Percentiles rank a stretch among this genome's conserved stretches.
phyloP scores from a whole-genome alignment of 768 basidiomycete genomes.

The Lactarius hatsudake region DNA sequence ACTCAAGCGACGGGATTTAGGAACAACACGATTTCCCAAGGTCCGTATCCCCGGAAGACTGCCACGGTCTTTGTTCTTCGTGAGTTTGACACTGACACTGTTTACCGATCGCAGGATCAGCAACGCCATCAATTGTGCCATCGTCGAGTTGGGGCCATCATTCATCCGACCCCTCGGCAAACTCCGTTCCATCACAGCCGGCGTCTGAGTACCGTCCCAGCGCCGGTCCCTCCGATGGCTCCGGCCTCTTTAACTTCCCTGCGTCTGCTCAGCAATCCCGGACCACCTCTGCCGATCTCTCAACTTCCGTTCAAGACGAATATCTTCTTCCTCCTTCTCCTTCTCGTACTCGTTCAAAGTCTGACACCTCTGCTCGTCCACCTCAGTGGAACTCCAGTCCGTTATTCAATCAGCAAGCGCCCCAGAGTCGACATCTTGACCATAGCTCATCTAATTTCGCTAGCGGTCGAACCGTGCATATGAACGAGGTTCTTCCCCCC shows the following conservation, averaged over 20 bases:
- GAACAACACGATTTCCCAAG: conserved; percentile 51
- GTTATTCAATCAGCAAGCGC: conserved; percentile 12
- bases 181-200: conserved; percentile 24
- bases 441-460: conserved; percentile 4
- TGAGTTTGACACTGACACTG: conserved; percentile 12
- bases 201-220: conserved; percentile 15
- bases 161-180: conserved; percentile 30
- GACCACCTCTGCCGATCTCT: conserved; percentile 9
- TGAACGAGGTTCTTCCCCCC: conserved; percentile 26
- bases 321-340: conserved; percentile 27
- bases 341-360: conserved; percentile 27
- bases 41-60: conserved; percentile 37
- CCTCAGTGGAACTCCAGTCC: conserved; percentile 21
- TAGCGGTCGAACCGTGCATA: conserved; percentile 9
- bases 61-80: conserved; percentile 9
- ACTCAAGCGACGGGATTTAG: conserved; percentile 50
- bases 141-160: conserved; percentile 25
- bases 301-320: conserved; percentile 22
- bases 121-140: conserved; percentile 27
- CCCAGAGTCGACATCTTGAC: conserved; percentile 6
- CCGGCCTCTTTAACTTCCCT: conserved; percentile 27
- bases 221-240: conserved; percentile 19
- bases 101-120: conserved; percentile 26
- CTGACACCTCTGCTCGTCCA: conserved; percentile 25
- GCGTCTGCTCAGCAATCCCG: conserved; percentile 3